Evolutionary conservation across 225 moss, liverwort and hornwort genomes (phyloP), one percentile per base, ranked within the genome.

Genomic region (Polytrichum formosum): DNA sequence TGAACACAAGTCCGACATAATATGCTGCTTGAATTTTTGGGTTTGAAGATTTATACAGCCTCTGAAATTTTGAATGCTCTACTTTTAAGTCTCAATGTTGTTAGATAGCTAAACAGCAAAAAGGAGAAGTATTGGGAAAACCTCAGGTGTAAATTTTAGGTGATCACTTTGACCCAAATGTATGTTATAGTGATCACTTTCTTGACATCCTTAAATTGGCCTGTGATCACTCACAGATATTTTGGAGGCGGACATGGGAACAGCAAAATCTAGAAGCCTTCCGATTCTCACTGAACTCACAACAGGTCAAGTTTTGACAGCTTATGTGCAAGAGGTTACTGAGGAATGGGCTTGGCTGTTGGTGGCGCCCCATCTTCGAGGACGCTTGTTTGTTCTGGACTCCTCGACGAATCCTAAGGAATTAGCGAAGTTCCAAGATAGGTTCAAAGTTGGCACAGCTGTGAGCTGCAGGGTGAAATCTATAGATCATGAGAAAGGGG

Each of bases 341-440:
- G 85, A 81, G 31, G 90, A 92, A 18, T 88, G 78, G 78, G 98
- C 88, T 72, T 98, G 98, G 98, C 76, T 98, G 56, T 7, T 86
- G 69, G 82, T 98, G 72, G 85, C 83, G 25, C 94, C 87, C 16
- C 91, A 92, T 61, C 73, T 98, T 56, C 85, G 92, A 74, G 94
- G 98, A 56, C 90, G 98, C 26, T 56, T 98, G 19, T 88, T 81
- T 74, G 28, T 91, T 58, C 82, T 98, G 53, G 98, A 98, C 64
- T 94, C 90, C 37, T 98, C 94, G 22, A 78, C 73, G 7, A 55
- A 75, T 56, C 94, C 90, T 62, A 80, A 80, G 26, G 94, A 98
- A 67, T 86, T 98, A 31, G 60, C 23, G 25, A 82, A 66, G 17
- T 94, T 92, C 68, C 75, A 70, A 23, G 79, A 85, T 55, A 84